These are phyloP conservation scores for Stereocaulon alpinum DNA, from an alignment of 495 filamentous ascomycete species.

Conservation along the genomic window DNA sequence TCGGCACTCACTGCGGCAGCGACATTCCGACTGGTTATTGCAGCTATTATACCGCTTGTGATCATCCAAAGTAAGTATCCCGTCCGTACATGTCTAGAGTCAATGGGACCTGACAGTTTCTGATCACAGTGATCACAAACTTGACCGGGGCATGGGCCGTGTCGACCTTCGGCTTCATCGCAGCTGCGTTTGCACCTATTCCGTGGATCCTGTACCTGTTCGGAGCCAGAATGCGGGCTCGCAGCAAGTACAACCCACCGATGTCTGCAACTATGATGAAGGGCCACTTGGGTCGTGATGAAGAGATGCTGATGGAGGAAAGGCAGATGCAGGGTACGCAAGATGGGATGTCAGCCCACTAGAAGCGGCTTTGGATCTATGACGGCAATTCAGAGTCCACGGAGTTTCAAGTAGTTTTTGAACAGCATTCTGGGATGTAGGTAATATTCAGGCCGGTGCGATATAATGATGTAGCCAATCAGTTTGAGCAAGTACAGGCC, in stretches of 20 bases:
- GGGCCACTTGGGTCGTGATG: conserved; percentile 6
- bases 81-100: neutral
- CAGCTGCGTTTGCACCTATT: conserved; percentile 30
- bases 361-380: neutral
- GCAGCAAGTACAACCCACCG: conserved; percentile 33
- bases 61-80: conserved; percentile 20
- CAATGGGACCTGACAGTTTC: too few relatives aligned
- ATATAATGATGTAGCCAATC: too few relatives aligned
- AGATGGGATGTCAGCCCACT: neutral
- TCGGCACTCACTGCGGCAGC: conserved; percentile 22
- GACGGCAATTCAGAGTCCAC: neutral
- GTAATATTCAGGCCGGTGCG: neutral
- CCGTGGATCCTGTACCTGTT: conserved; percentile 36
- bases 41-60: conserved; percentile 22
- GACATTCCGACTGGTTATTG: conserved; percentile 18
- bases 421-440: neutral
- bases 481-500: too few relatives aligned
- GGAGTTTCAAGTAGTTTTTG: too few relatives aligned
- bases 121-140: conserved; percentile 28
- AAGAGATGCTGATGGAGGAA: conserved; percentile 21
- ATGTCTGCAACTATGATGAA: conserved; percentile 12
- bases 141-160: conserved; percentile 36
- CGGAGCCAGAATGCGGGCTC: conserved; percentile 37
- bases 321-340: conserved; percentile 4
- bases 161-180: conserved; percentile 34